Conservation (phyloP, 805 yeast species). For the Deakozyma indianensis region DNA sequence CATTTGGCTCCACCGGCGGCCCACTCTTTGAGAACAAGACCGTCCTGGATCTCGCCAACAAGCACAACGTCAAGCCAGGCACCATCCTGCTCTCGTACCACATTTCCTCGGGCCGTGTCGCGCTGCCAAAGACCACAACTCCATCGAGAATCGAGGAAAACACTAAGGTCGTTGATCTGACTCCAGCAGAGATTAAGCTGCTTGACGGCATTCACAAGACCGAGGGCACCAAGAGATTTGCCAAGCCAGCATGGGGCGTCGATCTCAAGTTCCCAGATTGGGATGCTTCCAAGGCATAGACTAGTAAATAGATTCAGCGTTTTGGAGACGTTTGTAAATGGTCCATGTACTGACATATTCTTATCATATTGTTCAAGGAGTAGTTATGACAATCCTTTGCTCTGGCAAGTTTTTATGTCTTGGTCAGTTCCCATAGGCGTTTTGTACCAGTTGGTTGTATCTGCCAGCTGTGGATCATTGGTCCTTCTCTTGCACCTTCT, state of each 20-base stretch:
- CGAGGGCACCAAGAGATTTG: neutral
- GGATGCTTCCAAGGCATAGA: slow-evolving; percentile 8
- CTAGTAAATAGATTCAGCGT: too few species aligned
- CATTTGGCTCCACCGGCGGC: slow-evolving; percentile 37
- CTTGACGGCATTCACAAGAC: slow-evolving; percentile 14
- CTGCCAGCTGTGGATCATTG: too few species aligned
- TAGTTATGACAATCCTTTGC: too few species aligned
- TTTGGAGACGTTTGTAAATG: too few species aligned
- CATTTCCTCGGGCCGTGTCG: slow-evolving; percentile 38
- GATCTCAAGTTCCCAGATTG: slow-evolving; percentile 18
- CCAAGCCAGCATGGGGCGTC: slow-evolving; percentile 15
- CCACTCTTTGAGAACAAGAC: slow-evolving; percentile 50
- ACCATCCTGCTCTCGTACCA: slow-evolving; percentile 21
- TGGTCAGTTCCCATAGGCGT: too few species aligned
- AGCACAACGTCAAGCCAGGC: slow-evolving; percentile 28
- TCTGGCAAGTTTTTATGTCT: too few species aligned
- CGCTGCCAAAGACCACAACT: slow-evolving; percentile 58
- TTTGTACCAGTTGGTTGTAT: too few species aligned
- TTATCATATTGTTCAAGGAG: too few species aligned
- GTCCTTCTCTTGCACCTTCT: too few species aligned
- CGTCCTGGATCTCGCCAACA: slow-evolving; percentile 42
- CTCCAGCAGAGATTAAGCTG: slow-evolving; percentile 27
- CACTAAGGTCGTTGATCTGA: slow-evolving; percentile 26
- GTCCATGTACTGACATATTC: too few species aligned
- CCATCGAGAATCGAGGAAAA: slow-evolving; percentile 39